Conservation (phyloP, 129 eudicot species). For the Flaveria linearis region DNA sequence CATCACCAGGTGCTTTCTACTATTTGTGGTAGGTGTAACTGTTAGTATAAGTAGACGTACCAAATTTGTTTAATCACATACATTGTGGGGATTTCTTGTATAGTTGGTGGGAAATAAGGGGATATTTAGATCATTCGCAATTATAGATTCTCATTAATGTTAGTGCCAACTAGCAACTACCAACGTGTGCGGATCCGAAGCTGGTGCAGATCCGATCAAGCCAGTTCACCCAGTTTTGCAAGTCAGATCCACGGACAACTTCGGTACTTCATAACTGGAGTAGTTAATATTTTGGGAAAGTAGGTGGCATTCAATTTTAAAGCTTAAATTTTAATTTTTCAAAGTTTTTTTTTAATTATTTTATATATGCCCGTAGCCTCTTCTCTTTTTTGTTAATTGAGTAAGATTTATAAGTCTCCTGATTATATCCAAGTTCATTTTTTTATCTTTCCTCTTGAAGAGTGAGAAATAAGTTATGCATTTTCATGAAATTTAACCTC, state of each 20-base stretch:
- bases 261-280: conserved; percentile 9
- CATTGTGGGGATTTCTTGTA: conserved; percentile 12
- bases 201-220: conserved; percentile 36
- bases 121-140: background rate
- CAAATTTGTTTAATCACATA: conserved; percentile 2
- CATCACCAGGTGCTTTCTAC: background rate
- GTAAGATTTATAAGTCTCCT: too few species aligned
- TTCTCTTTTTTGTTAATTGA: too few species aligned
- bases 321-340: too few species aligned
- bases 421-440: too few species aligned
- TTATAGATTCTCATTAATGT: conserved; percentile 21
- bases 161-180: conserved; percentile 19
- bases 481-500: background rate
- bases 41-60: background rate
- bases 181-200: conserved; percentile 30
- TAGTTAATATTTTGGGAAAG: background rate
- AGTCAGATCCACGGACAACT: conserved; percentile 17
- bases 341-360: too few species aligned
- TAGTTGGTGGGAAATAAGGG: conserved; percentile 18
- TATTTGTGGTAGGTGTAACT: background rate
- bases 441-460: too few species aligned
- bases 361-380: too few species aligned
- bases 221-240: background rate
- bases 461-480: background rate
- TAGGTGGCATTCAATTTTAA: background rate